phyloP scores from a whole-genome alignment of 2,329 filamentous ascomycete genomes.

The Pyricularia pennisetigena region DNA sequence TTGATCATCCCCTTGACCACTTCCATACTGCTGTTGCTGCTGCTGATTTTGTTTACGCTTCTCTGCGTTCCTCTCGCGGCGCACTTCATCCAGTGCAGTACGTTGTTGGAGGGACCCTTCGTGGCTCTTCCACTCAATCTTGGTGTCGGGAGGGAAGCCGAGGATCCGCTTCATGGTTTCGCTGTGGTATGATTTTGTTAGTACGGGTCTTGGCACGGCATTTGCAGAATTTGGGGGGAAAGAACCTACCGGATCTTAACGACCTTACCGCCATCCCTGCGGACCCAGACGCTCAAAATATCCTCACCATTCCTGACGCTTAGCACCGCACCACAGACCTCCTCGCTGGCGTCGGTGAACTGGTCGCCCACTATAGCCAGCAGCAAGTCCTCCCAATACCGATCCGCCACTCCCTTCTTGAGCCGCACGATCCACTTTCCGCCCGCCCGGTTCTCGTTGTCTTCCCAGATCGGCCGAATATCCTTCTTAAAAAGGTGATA shows the following conservation, averaged over 20 bases:
- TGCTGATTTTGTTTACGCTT: conserved; percentile 22
- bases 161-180: conserved; percentile 92
- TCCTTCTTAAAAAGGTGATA: conserved; percentile 98
- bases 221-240: not conserved
- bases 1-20: conserved; percentile 18
- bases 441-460: conserved; percentile 90
- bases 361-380: conserved; percentile 89
- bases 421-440: conserved; percentile 96
- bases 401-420: conserved; percentile 94
- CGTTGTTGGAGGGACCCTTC: conserved; percentile 92
- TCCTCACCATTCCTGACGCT: conserved; percentile 94
- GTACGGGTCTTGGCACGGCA: not conserved
- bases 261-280: conserved; percentile 84
- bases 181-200: conserved; percentile 33
- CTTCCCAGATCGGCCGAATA: conserved; percentile 95
- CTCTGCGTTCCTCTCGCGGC: conserved; percentile 63
- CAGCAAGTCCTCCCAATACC: conserved; percentile 93
- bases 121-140: conserved; percentile 91
- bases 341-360: conserved; percentile 84
- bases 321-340: conserved; percentile 89
- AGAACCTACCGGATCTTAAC: conserved; percentile 80
- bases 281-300: conserved; percentile 95
- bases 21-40: conserved; percentile 16
- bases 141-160: conserved; percentile 76
- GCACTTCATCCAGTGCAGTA: conserved; percentile 80